Percentiles rank a stretch among this genome's conserved stretches.
Evolutionary conservation across 768 basidiomycete genomes (phyloP).

Genomic region (Rhodotorula babjevae): DNA sequence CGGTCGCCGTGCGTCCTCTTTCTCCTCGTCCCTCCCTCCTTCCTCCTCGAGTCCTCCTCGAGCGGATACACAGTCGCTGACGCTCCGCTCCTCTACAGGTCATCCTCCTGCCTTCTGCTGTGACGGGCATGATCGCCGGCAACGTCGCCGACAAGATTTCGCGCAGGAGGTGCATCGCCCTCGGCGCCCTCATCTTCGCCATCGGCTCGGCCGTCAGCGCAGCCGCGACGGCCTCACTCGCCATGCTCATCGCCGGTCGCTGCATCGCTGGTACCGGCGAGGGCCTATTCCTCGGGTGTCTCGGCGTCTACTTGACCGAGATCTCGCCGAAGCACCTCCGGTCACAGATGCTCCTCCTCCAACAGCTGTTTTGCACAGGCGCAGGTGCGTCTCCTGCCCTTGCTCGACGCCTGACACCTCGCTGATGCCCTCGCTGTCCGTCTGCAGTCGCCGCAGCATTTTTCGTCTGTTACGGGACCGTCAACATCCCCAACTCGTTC

Average conservation of each 20-base stretch:
- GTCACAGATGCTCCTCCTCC: conserved; percentile 49
- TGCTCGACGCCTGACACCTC: conserved; percentile 30
- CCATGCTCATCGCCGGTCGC: conserved; percentile 52
- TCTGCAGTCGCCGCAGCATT: conserved; percentile 43
- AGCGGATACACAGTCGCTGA: too few relatives aligned
- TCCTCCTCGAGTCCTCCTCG: conserved; percentile 18
- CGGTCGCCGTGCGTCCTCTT: conserved; percentile 36
- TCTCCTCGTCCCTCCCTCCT: neutral
- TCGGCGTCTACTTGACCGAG: conserved; percentile 45
- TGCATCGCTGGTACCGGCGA: conserved; percentile 50
- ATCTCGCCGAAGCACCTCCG: conserved; percentile 52
- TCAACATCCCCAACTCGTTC: conserved; percentile 44
- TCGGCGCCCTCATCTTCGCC: conserved; percentile 52
- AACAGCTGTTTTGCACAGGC: conserved; percentile 52
- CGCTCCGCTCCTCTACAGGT: neutral
- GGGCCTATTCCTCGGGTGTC: neutral
- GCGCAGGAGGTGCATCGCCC: conserved; percentile 52
- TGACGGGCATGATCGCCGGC: conserved; percentile 45
- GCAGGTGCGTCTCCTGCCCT: conserved; percentile 48
- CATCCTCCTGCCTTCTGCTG: conserved; percentile 39
- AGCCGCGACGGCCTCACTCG: conserved; percentile 36
- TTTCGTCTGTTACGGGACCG: conserved; percentile 50
- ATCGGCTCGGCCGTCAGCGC: conserved; percentile 49
- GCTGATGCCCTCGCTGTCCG: neutral
- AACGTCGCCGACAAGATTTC: conserved; percentile 53